Base-by-base conservation (phyloP, 441 rosid genomes). In the Erysimum cheiri region DNA sequence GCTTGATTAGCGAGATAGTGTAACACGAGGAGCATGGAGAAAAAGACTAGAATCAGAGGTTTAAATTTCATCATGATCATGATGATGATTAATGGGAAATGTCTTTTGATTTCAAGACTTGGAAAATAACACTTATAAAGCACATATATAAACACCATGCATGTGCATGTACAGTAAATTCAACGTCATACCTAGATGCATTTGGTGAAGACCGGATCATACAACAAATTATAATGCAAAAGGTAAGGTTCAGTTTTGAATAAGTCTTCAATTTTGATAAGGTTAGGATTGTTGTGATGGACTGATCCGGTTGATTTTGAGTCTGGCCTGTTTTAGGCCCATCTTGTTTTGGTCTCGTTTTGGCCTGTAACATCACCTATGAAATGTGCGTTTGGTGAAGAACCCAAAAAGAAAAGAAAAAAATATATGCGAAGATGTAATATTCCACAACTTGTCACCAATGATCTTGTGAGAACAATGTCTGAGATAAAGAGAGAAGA, bases 161-260 rank as follows among this genome's bases (percentile, higher is more conserved):
- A 68, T 59, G 53, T 62, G 57, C 57, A 61, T 53, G 6, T 52
- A 55, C 22, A 35, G 46, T 64, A 9, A 9, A 64, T n/a, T 5
- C 14, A 50, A 2, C 28, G 59, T 63, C 71, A 47, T 64, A 28
- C 15, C 13, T 14, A 15, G 29, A 32, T 48, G 66, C 39, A 69
- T 63, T 69, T 75, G 78, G 74, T 75, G 39, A 62, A 67, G 78
- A 74, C 64, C 28, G 15, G 8, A 28, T 74, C 78, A 74, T 60
- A 58, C 65, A 48, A 22, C 24, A 22, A 29, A 52, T 26, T 65
- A 44, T 5, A 33, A 6, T 50, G 68, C 63, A 67, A 26, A 67
- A 33, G 32, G 47, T 58, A 41, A 58, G 13, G 61, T 26, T 60
- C 39, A 32, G 17, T 35, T 67, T 67, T 74, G 73, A 73, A 66